Conservation (phyloP, 345 rosid species). For the Erodium maritimum region DNA sequence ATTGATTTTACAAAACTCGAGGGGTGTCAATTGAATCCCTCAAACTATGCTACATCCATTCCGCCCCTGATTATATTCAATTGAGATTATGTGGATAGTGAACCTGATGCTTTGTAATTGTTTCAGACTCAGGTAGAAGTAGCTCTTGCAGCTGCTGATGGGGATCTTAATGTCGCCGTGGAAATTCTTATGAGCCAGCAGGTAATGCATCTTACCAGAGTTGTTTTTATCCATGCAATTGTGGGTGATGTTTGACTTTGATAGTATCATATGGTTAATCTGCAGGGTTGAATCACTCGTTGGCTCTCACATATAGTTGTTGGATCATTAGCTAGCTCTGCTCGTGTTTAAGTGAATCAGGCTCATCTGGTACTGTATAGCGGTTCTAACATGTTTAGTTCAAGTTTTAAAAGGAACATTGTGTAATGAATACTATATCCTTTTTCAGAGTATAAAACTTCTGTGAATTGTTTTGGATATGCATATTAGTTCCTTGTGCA, state of each 20-base stretch:
- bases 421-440: neutral
- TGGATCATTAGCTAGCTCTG: neutral
- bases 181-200: conserved; percentile 95
- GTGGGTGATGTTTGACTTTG: neutral
- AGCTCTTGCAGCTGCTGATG: conserved; percentile 88
- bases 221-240: neutral
- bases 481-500: no score
- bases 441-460: no score
- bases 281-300: neutral
- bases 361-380: neutral
- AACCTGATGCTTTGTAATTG: conserved; percentile 7
- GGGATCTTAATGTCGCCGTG: conserved; percentile 77
- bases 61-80: no score
- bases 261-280: neutral
- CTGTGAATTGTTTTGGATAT: no score
- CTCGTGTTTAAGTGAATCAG: neutral
- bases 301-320: neutral
- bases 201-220: conserved; percentile 18
- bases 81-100: neutral
- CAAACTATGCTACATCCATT: no score
- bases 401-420: neutral
- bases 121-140: conserved; percentile 94
- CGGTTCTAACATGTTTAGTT: neutral
- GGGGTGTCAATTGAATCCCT: no score
- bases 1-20: no score